phyloP scores from a whole-genome alignment of 108 stramenopile genomes.

The Conticribra guillardii region DNA sequence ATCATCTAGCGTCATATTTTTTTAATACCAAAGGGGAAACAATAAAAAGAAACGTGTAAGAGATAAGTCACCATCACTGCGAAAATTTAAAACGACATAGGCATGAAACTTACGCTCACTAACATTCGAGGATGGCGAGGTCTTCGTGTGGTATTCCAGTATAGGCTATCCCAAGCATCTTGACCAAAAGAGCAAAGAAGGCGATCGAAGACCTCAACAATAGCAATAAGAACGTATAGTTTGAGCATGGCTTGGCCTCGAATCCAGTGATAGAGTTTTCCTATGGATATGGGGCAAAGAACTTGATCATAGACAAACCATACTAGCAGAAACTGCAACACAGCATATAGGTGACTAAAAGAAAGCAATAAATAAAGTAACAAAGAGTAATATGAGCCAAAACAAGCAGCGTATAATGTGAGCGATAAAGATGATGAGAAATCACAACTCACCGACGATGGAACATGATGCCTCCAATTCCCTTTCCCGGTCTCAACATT shows the following conservation, averaged over 20 bases:
- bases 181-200: constrained; percentile 95
- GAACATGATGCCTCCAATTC: constrained; percentile 35
- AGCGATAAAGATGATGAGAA: too few relatives aligned
- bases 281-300: constrained; percentile 85
- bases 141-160: constrained; percentile 87
- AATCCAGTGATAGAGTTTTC: constrained; percentile 97
- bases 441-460: constrained; percentile 31
- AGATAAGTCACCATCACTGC: not conserved
- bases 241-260: constrained; percentile 97
- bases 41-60: not conserved
- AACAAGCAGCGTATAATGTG: too few relatives aligned
- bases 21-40: not conserved
- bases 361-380: too few relatives aligned
- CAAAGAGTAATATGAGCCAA: too few relatives aligned
- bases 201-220: constrained; percentile 96
- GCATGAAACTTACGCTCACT: constrained; percentile 42
- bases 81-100: not conserved
- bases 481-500: constrained; percentile 24
- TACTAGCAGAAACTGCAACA: constrained; percentile 83
- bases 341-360: constrained; percentile 83
- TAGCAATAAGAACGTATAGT: constrained; percentile 96
- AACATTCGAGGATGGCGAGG: constrained; percentile 74
- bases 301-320: constrained; percentile 65
- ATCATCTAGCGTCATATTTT: constrained; percentile 44
- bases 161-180: constrained; percentile 94